Percentiles rank a stretch among this genome's conserved stretches.
These are phyloP conservation scores for Ustilago tritici DNA, from an alignment of 1,284 basidiomycete species.

Conservation along the genomic window DNA sequence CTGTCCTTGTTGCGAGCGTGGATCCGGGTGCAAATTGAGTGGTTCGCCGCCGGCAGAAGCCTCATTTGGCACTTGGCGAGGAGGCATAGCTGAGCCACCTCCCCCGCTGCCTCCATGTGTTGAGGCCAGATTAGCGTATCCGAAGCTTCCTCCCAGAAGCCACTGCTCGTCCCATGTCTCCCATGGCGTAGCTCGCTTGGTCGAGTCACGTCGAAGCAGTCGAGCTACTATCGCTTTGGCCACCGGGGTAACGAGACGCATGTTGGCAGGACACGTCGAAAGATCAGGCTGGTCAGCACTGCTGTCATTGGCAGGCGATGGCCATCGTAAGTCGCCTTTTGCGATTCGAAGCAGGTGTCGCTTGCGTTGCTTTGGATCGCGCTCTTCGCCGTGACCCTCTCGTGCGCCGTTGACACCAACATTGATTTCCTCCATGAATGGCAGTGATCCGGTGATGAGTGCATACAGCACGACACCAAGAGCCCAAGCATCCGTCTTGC, in stretches of 20 bases:
- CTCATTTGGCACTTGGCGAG: slow-evolving; percentile 49
- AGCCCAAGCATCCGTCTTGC: slow-evolving; percentile 89
- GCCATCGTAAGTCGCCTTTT: slow-evolving; percentile 68
- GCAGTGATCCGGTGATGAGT: slow-evolving; percentile 75
- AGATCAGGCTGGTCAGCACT: slow-evolving; percentile 35
- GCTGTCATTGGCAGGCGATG: slow-evolving; percentile 69
- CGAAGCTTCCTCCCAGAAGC: slow-evolving; percentile 63
- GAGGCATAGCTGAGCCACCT: neutral
- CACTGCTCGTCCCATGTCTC: slow-evolving; percentile 67
- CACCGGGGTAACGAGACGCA: slow-evolving; percentile 62
- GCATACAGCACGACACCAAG: slow-evolving; percentile 86
- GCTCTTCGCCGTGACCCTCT: slow-evolving; percentile 47
- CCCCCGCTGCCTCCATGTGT: neutral
- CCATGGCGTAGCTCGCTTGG: slow-evolving; percentile 57
- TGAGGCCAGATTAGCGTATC: slow-evolving; percentile 7
- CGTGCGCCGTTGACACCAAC: slow-evolving; percentile 40
- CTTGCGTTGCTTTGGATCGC: slow-evolving; percentile 58
- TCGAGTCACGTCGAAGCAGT: slow-evolving; percentile 62
- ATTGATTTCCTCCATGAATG: slow-evolving; percentile 69
- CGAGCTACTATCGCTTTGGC: slow-evolving; percentile 62
- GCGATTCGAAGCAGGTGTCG: slow-evolving; percentile 67
- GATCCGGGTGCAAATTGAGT: slow-evolving; percentile 56
- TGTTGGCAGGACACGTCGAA: slow-evolving; percentile 26
- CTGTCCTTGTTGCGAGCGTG: slow-evolving; percentile 50
- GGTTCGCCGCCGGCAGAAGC: slow-evolving; percentile 42